A percentile compares a stretch with the other conserved stretches of the same genome.
These are phyloP conservation scores for Anisodus acutangulus DNA, from an alignment of 257 asterid genomes.

Conservation along the genomic window DNA sequence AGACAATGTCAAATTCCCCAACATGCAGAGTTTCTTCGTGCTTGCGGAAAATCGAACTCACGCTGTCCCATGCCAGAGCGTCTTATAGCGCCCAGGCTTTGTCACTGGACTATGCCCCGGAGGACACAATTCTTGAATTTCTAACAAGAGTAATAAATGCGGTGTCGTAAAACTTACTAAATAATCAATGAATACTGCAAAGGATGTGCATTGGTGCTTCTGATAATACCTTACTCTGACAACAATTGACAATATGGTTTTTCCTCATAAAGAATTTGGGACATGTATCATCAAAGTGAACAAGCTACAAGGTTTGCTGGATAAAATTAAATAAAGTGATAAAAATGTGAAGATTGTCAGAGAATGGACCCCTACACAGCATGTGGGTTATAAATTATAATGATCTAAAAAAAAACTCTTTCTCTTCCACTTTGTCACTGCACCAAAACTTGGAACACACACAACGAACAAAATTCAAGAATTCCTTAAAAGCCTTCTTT, in stretches of 20 bases:
- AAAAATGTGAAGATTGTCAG: constrained; percentile 31
- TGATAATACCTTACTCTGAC: constrained; percentile 24
- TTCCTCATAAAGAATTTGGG: constrained; percentile 4
- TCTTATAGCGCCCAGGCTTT: too few relatives aligned
- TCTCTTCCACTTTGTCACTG: constrained; percentile 36
- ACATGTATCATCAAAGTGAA: background rate
- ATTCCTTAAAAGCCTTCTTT: constrained; percentile 33
- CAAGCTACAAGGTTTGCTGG: constrained; percentile 29
- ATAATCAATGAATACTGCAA: background rate
- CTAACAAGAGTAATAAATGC: background rate
- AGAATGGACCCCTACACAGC: constrained; percentile 44
- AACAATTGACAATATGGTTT: background rate
- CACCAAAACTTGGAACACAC: constrained; percentile 46
- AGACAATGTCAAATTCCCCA: too few relatives aligned
- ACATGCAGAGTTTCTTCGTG: too few relatives aligned
- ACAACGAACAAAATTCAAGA: constrained; percentile 33
- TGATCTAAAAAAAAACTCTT: constrained; percentile 25
- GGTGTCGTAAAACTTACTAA: background rate
- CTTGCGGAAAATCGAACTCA: too few relatives aligned
- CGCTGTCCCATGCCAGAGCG: too few relatives aligned
- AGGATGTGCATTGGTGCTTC: constrained; percentile 18
- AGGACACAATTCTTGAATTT: background rate
- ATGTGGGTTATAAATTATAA: constrained; percentile 42
- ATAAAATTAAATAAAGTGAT: constrained; percentile 21
- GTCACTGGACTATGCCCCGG: too few relatives aligned